Evolutionary conservation across 768 basidiomycete genomes (phyloP), one percentile per base, ranked within the genome.

Genomic region (Hirschioporus abietinus): DNA sequence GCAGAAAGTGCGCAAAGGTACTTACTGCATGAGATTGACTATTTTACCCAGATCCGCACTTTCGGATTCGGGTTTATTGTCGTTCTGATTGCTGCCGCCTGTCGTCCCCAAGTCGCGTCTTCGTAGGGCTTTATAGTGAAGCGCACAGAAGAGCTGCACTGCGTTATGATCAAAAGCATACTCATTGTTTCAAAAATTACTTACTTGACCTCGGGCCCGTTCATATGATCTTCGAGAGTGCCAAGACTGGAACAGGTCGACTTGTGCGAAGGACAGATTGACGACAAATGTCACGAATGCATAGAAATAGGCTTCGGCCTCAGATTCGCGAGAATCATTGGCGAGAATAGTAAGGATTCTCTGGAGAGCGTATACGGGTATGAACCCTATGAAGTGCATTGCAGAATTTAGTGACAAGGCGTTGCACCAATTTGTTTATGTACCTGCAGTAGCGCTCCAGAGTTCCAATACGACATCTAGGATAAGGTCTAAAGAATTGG

Each of bases 21-120:
- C 84, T 63, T 67, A 89, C 88, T 88, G 87, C 88, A 91, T 91
- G 42, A 91, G 78, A 72, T 91, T 90, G 8, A 89, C 84, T 34
- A 91, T 88, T 73, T 86, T 88, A 5, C 88, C 88, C n/a, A 90
- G 76, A 69, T 88, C 86, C 1, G 87, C 87, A 68, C 71, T 71
- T 10, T 62, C 76, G 1, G 75, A 78, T 63, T 80, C 76, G 18
- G 72, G 79, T 17, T 79, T 77, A 1, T 67, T 66, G 24, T 72
- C 71, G 18, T 76, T 69, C 36, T 76, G 75, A 23, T 80, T 72
- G 63, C 82, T 80, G 17, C 86, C 84, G 68, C 80, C 42, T 52
- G 42, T 15, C 12, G 42, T 52, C 12, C 42, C 82, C 65, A 87
- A 74, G 70, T 90, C 87, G 61, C 83, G 82, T 58, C 88, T 73